phyloP scores from a whole-genome alignment of 1,139 yeast genomes.

The Yamadazyma mexicana region DNA sequence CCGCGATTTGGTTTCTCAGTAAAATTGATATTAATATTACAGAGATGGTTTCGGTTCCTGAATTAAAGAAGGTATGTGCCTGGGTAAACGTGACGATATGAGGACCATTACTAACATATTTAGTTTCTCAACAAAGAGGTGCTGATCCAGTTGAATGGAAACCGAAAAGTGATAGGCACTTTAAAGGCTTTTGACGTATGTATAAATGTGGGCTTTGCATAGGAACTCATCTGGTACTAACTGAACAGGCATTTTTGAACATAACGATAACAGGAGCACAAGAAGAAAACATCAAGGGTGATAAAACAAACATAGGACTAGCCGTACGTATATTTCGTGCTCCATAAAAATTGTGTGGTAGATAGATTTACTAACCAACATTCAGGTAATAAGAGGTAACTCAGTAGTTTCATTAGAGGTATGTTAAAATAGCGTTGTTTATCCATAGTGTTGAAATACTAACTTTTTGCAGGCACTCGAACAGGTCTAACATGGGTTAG shows the following conservation, averaged over 20 bases:
- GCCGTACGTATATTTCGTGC: slow-evolving; percentile 38
- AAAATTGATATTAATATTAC: too few species aligned
- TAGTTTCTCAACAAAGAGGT: slow-evolving; percentile 79
- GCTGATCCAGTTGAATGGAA: slow-evolving; percentile 69
- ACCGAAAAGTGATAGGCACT: slow-evolving; percentile 69
- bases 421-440: slow-evolving; percentile 23
- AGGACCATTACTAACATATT: slow-evolving; percentile 20
- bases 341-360: not conserved
- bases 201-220: too few species aligned
- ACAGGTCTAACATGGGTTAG: slow-evolving; percentile 20
- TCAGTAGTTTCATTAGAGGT: slow-evolving; percentile 60
- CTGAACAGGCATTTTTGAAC: slow-evolving; percentile 57
- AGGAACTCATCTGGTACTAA: slow-evolving; percentile 17
- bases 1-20: not conserved
- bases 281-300: slow-evolving; percentile 56
- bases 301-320: slow-evolving; percentile 55
- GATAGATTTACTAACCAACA: slow-evolving; percentile 25
- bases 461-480: slow-evolving; percentile 36
- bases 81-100: not conserved
- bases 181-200: slow-evolving; percentile 76
- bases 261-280: slow-evolving; percentile 73
- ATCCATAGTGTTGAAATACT: too few species aligned
- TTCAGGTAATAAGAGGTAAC: slow-evolving; percentile 56
- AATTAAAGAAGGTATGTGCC: slow-evolving; percentile 44
- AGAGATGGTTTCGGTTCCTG: slow-evolving; percentile 66